Evolutionary conservation across 169 alveolate genomes (phyloP).

Genomic region (Amoebophrya sp.): DNA sequence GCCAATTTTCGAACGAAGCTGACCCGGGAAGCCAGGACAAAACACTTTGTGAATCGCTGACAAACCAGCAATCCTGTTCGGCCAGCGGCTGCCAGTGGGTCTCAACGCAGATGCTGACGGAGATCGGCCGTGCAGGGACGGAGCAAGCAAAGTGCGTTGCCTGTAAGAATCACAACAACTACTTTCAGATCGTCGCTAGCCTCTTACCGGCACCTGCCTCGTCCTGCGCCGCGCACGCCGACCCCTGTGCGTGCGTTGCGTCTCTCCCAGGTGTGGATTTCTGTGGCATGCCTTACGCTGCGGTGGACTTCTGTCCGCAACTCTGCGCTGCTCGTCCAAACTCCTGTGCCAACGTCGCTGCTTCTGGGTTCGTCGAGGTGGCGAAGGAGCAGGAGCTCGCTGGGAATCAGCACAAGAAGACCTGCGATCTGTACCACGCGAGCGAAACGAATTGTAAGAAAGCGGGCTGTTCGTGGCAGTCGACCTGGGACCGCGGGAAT

Average conservation of each 20-base stretch:
- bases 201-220: not conserved
- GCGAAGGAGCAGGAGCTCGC: not conserved
- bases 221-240: not conserved
- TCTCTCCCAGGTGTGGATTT: not conserved
- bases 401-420: not conserved
- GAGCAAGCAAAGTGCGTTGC: not conserved
- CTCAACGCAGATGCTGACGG: not conserved
- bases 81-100: not conserved
- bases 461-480: not conserved
- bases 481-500: not conserved
- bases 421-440: not conserved
- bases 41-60: not conserved
- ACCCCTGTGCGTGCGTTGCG: not conserved
- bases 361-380: not conserved
- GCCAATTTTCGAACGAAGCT: not conserved
- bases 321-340: not conserved
- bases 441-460: not conserved
- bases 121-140: not conserved
- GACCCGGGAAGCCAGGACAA: not conserved
- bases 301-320: not conserved
- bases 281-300: not conserved
- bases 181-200: not conserved
- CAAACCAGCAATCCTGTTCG: not conserved
- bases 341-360: not conserved
- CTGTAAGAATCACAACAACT: not conserved